Evolutionary conservation across 2,329 filamentous ascomycete species (phyloP).

Genomic region (Coniochaeta ligniaria): DNA sequence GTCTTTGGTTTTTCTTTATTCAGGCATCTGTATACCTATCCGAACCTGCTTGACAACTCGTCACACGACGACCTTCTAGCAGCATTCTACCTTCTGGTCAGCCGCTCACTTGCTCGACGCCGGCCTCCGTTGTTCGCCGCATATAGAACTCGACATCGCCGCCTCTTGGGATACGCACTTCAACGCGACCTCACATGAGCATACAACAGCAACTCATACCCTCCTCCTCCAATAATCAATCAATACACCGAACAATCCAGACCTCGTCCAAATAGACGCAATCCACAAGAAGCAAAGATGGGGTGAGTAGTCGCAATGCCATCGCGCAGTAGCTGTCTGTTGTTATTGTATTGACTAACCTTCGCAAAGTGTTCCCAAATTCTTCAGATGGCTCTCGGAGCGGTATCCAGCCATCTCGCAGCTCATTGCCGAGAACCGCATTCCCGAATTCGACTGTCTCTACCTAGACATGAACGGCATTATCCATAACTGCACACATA

Average conservation of each 20-base stretch:
- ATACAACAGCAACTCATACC: neutral
- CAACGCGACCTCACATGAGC: neutral
- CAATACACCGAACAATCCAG: neutral
- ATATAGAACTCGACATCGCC: neutral
- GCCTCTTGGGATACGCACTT: neutral
- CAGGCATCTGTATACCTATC: neutral
- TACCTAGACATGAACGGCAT: constrained; percentile 99
- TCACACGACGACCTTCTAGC: neutral
- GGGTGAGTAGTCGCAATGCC: neutral
- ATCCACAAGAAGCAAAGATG: neutral
- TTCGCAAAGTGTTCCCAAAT: constrained; percentile 62
- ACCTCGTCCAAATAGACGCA: neutral
- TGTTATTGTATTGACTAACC: neutral
- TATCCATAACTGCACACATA: constrained; percentile 99
- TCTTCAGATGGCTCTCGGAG: constrained; percentile 99
- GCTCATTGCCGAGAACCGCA: constrained; percentile 96
- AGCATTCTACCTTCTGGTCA: too few species aligned
- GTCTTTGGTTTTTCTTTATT: neutral
- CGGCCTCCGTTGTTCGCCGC: neutral
- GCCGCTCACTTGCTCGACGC: neutral
- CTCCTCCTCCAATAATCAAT: neutral
- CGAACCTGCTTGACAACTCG: neutral
- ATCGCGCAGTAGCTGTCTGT: neutral
- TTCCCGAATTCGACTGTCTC: constrained; percentile 96
- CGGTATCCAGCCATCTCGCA: constrained; percentile 98